phyloP scores from a whole-genome alignment of 805 yeast genomes.

The Pichia californica region DNA sequence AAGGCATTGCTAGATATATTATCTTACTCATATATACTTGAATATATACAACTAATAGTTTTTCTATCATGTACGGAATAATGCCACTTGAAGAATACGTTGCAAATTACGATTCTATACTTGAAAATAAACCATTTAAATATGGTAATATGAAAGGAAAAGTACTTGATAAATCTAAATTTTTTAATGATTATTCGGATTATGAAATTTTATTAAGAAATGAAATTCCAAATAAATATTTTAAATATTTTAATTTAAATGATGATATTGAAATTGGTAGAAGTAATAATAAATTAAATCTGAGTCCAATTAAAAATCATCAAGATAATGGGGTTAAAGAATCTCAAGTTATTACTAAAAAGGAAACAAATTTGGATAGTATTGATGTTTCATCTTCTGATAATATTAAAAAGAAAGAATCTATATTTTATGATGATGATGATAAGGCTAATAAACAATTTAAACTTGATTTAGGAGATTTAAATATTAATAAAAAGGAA shows the following conservation, averaged over 20 bases:
- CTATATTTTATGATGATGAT: not conserved
- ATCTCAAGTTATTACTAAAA: slow-evolving; percentile 2
- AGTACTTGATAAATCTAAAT: slow-evolving; percentile 17
- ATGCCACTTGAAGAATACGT: slow-evolving; percentile 25
- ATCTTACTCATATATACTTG: no score
- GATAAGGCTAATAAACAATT: no score
- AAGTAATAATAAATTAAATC: slow-evolving; percentile 16
- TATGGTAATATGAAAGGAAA: slow-evolving; percentile 27
- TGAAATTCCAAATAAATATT: slow-evolving; percentile 25
- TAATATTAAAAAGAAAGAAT: no score
- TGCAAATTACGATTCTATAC: slow-evolving; percentile 24
- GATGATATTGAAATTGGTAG: slow-evolving; percentile 24
- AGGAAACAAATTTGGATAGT: not conserved
- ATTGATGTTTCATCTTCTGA: not conserved
- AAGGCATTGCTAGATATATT: slow-evolving; percentile 7
- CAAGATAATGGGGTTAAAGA: slow-evolving; percentile 8
- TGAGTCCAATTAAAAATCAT: slow-evolving; percentile 23
- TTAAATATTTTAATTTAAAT: slow-evolving; percentile 16
- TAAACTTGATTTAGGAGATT: no score
- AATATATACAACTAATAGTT: no score
- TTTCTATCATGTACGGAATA: slow-evolving; percentile 21
- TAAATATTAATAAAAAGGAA: no score
- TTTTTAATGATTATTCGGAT: slow-evolving; percentile 22
- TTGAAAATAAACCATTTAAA: slow-evolving; percentile 22
- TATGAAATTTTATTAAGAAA: slow-evolving; percentile 25